phyloP scores from a whole-genome alignment of 257 asterid genomes.

The Apocynum venetum region DNA sequence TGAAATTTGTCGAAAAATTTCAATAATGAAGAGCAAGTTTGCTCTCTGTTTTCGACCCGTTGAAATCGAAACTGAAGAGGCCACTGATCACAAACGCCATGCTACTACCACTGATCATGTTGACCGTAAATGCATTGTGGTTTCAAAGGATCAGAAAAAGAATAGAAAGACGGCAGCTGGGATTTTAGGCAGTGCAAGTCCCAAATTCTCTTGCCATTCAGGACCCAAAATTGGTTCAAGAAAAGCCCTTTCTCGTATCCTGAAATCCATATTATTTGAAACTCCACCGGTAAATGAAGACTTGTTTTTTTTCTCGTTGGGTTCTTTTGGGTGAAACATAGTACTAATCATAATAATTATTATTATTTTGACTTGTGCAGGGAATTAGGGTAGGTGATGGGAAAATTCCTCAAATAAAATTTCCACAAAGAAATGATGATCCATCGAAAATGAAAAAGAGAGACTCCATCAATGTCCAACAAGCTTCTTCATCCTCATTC shows the following conservation, averaged over 20 bases:
- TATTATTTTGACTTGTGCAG: not conserved
- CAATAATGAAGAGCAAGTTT: slow-evolving; percentile 27
- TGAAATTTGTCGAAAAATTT: too few species aligned
- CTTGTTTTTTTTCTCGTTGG: too few species aligned
- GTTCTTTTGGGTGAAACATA: too few species aligned
- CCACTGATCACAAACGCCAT: not conserved
- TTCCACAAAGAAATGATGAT: not conserved
- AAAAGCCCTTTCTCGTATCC: slow-evolving; percentile 11
- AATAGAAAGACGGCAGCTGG: not conserved
- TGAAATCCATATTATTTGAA: slow-evolving; percentile 5
- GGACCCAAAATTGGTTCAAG: slow-evolving; percentile 1
- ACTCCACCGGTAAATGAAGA: slow-evolving; percentile 8
- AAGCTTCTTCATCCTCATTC: not conserved
- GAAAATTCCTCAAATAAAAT: not conserved
- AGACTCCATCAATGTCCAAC: not conserved
- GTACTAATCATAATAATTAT: too few species aligned
- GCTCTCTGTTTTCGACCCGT: slow-evolving; percentile 23
- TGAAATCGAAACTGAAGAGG: slow-evolving; percentile 6
- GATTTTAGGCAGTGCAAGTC: not conserved
- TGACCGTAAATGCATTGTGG: not conserved
- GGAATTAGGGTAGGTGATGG: not conserved
- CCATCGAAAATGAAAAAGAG: not conserved
- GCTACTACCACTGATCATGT: not conserved
- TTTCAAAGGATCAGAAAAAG: not conserved
- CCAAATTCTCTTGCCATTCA: not conserved